Evolutionary conservation across 306 rosid species (phyloP).

Genomic region (Lagenaria siceraria): DNA sequence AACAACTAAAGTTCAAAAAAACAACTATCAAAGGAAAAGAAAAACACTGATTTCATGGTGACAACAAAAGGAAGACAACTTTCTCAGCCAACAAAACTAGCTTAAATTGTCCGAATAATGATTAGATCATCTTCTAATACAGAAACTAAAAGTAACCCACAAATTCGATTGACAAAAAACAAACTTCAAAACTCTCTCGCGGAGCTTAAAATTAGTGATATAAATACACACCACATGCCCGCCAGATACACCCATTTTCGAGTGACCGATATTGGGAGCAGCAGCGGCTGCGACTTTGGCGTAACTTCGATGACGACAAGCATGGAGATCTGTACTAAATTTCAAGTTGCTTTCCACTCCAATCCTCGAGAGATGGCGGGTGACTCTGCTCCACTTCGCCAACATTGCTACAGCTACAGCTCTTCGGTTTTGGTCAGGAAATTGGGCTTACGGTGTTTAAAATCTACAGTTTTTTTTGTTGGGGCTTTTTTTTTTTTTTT

Average conservation of each 20-base stretch:
- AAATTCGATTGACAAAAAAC: background rate
- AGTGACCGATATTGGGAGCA: conserved; percentile 15
- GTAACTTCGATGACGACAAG: conserved; percentile 26
- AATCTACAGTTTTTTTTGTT: background rate
- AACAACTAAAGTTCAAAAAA: background rate
- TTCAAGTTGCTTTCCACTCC: conserved; percentile 25
- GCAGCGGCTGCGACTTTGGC: conserved; percentile 45
- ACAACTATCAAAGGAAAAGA: background rate
- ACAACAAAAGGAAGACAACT: background rate
- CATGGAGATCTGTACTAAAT: conserved; percentile 14
- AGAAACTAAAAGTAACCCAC: background rate
- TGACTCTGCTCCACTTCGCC: conserved; percentile 40
- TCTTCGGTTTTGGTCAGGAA: background rate
- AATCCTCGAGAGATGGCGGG: conserved; percentile 33
- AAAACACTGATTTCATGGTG: background rate
- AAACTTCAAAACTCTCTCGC: background rate
- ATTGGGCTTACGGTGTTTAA: background rate
- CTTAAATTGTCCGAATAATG: background rate
- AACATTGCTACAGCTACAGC: conserved; percentile 29
- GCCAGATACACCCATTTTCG: conserved; percentile 16
- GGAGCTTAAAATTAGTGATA: background rate
- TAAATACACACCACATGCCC: conserved; percentile 24
- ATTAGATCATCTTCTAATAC: background rate
- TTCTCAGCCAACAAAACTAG: background rate
- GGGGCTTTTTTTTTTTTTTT: too few species aligned